Evolutionary conservation across 345 rosid species (phyloP).

Genomic region (Luvunga scandens): DNA sequence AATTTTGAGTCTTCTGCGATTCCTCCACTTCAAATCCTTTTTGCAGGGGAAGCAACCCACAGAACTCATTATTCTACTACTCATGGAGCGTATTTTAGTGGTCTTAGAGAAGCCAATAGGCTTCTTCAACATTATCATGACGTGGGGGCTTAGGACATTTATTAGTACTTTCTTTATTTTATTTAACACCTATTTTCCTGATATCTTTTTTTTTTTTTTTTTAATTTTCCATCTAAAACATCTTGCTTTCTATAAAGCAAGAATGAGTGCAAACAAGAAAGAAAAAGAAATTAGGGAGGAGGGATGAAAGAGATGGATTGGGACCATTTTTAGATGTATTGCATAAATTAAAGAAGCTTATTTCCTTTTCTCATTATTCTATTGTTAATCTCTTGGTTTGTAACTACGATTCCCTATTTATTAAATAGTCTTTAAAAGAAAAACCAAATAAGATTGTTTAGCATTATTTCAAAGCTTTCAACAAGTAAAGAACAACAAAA

Average conservation of each 20-base stretch:
- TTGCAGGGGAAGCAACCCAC: slow-evolving; percentile 99
- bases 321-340: slow-evolving; percentile 44
- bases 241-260: slow-evolving; percentile 29
- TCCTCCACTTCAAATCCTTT: slow-evolving; percentile 62
- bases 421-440: slow-evolving; percentile 25
- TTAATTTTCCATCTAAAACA: slow-evolving; percentile 21
- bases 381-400: slow-evolving; percentile 17
- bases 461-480: slow-evolving; percentile 16
- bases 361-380: slow-evolving; percentile 21
- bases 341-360: slow-evolving; percentile 48
- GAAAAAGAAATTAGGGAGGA: slow-evolving; percentile 8
- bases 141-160: slow-evolving; percentile 39
- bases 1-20: background rate
- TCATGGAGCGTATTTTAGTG: slow-evolving; percentile 96
- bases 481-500: slow-evolving; percentile 22
- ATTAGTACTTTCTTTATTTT: slow-evolving; percentile 28
- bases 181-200: slow-evolving; percentile 25
- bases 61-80: slow-evolving; percentile 96
- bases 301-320: slow-evolving; percentile 37
- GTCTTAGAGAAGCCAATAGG: slow-evolving; percentile 92
- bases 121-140: slow-evolving; percentile 81
- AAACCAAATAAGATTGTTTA: slow-evolving; percentile 27
- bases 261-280: slow-evolving; percentile 8
- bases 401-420: slow-evolving; percentile 20
- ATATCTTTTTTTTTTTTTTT: background rate